Evolutionary conservation across 768 basidiomycete species (phyloP), one percentile per base, ranked within the genome.

Genomic region (Lactarius psammicola): DNA sequence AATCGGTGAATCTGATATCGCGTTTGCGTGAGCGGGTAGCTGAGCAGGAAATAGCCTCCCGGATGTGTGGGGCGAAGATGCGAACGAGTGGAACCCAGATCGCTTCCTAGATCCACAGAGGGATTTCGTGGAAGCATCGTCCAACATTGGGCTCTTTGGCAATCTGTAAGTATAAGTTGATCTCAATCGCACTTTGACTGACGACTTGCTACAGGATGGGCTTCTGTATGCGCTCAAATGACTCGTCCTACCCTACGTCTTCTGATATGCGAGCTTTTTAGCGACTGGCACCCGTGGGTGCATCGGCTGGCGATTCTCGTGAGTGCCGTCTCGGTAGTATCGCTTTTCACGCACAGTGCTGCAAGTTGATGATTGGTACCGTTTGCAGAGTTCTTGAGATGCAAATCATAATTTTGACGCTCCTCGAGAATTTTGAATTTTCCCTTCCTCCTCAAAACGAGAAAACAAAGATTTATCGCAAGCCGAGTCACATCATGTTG

Each of bases 41-140:
- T 11, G 18, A 15, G 33, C 3, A 9, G 34, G 4, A n/a, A 7
- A 9, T n/a, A 65, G 64, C 2, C 36, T 60, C 13, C 49, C 46
- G 15, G 51, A 44, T 18, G 49, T 60, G 28, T 65, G 64, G 64
- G 64, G 64, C n/a, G 30, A 30, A 18, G 59, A 65, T 38, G 64
- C 64, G 20, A 11, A 65, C 28, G 34, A 44, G 20, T 64, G 63
- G 63, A 42, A 49, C 7, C 63, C 63, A 44, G 46, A 59, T 7
- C 63, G 63, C 5, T 64, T 64, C 57, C 46, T 64, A 9, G 53
- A 64, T 20, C 31, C 56, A 1, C 42, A 53, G 30, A 57, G 49
- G 26, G 13, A 15, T 15, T 23, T 26, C 23, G 26, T 40, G 40
- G 23, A 31, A 17, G 58, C 33, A 31, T 57, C 46, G n/a, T 58